Base-by-base conservation (phyloP, 257 asterid genomes). In the Primulina huaijiensis region DNA sequence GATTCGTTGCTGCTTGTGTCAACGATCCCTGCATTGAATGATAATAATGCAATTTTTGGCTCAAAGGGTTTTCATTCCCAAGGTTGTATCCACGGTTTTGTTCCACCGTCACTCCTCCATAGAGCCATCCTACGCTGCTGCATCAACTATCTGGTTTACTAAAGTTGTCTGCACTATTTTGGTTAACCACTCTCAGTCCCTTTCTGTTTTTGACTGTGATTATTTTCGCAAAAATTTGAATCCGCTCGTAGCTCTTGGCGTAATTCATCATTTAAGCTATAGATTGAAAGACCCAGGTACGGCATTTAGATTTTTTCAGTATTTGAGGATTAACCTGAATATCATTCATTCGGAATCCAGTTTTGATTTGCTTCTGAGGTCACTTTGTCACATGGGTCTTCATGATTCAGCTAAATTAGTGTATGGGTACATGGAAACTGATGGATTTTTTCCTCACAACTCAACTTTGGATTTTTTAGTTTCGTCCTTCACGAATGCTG, bases 121-220 rank as follows among this genome's bases (percentile, higher is more conserved):
- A 4, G 84, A 86, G 57, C 71, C 83, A 1, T 64, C 86, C 53
- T 79, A 59, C 68, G 33, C 79, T 58, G 56, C 78, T 27, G 77
- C 82, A 7, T 75, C 86, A 43, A 59, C 89, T 30, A 56, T 77
- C 61, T 93, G 98, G 98, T 93, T 89, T 86, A 46, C 79, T 64
- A 93, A 94, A 81, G 95, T 87, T 34, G 85, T 90, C 20, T 89
- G 86, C 81, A 86, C 96, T 38, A 87, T 94, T 74, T 89, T 91
- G 77, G 60, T 83, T 83, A 85, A 77, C 55, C 75, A 40, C 77
- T 70, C 84, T 8, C 79, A 65, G 38, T 79, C 85, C 75, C 82
- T 87, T 50, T 46, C 79, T 60, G 25, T 86, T 43, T 77, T 87
- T 19, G 68, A 60, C 55, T 79, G 87, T 7, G 89, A 86, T 79